phyloP scores from a whole-genome alignment of 2,329 filamentous ascomycete genomes.

The Colletotrichum orbiculare region DNA sequence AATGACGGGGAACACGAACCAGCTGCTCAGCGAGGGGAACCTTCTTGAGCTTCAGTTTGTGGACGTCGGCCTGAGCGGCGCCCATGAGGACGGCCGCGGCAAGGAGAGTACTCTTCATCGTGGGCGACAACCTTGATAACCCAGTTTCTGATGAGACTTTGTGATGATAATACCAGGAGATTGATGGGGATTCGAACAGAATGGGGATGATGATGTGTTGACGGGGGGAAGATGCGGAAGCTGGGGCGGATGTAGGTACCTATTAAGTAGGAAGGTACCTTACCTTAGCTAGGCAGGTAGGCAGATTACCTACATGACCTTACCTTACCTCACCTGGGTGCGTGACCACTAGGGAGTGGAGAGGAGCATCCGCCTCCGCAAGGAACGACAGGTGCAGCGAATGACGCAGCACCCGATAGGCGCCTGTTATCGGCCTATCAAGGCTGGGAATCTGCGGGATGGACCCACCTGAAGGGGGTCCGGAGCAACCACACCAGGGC shows the following conservation, averaged over 20 bases:
- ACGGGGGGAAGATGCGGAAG: constrained; percentile 31
- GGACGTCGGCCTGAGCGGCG: constrained; percentile 84
- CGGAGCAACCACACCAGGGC: not conserved
- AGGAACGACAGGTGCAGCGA: constrained; percentile 10
- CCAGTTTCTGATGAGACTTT: constrained; percentile 25
- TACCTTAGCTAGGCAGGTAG: constrained; percentile 24
- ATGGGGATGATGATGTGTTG: constrained; percentile 34
- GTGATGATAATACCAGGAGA: constrained; percentile 19
- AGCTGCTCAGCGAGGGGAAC: constrained; percentile 91
- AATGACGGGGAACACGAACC: constrained; percentile 63
- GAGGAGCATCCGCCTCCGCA: constrained; percentile 31
- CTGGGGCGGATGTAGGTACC: constrained; percentile 29
- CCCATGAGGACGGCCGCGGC: constrained; percentile 84
- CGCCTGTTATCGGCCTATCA: not conserved
- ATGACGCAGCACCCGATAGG: constrained; percentile 24
- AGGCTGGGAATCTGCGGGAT: constrained; percentile 6
- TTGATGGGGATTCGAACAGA: constrained; percentile 16
- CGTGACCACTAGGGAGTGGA: constrained; percentile 10
- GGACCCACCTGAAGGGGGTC: constrained; percentile 7
- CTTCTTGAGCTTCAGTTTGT: constrained; percentile 99
- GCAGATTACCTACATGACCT: constrained; percentile 10
- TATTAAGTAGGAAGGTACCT: constrained; percentile 35
- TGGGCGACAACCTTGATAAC: constrained; percentile 46
- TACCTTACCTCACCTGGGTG: not conserved
- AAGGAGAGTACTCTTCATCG: constrained; percentile 88